Evolutionary conservation across 2,329 filamentous ascomycete genomes (phyloP).

Genomic region (Sordariomycetes sp.): DNA sequence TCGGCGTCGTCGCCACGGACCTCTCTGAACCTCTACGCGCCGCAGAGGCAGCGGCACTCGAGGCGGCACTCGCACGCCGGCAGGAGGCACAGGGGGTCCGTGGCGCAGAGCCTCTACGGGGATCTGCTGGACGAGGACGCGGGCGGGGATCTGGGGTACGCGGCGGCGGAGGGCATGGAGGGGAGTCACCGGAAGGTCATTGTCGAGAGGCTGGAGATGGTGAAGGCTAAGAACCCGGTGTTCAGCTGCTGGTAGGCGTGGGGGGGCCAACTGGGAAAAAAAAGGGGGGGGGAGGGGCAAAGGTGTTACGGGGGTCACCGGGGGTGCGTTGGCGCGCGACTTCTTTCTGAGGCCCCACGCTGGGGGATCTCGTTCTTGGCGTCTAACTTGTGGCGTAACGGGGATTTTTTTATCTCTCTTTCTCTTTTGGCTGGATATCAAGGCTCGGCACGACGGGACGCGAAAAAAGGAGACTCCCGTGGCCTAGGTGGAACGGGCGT

Average conservation of each 20-base stretch:
- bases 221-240: conserved; percentile 89
- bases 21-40: conserved; percentile 26
- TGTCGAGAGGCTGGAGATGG: conserved; percentile 87
- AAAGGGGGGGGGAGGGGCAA: too few species aligned
- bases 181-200: conserved; percentile 87
- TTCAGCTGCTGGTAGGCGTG: conserved; percentile 90
- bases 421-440: too few species aligned
- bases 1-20: conserved; percentile 15
- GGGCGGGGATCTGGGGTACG: conserved; percentile 89
- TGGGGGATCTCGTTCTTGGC: too few species aligned
- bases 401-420: too few species aligned
- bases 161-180: conserved; percentile 87
- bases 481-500: neutral
- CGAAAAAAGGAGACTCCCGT: neutral
- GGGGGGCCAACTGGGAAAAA: too few species aligned
- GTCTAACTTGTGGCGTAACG: too few species aligned
- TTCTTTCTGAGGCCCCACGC: too few species aligned
- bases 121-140: conserved; percentile 50
- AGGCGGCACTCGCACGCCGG: conserved; percentile 40
- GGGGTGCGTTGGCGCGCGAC: too few species aligned
- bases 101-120: conserved; percentile 39
- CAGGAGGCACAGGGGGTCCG: conserved; percentile 31
- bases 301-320: too few species aligned
- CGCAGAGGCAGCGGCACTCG: conserved; percentile 22
- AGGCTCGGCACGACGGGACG: too few species aligned